Base-by-base conservation (phyloP, 225 moss, liverwort and hornwort species). In the Thuidium tamariscinum region DNA sequence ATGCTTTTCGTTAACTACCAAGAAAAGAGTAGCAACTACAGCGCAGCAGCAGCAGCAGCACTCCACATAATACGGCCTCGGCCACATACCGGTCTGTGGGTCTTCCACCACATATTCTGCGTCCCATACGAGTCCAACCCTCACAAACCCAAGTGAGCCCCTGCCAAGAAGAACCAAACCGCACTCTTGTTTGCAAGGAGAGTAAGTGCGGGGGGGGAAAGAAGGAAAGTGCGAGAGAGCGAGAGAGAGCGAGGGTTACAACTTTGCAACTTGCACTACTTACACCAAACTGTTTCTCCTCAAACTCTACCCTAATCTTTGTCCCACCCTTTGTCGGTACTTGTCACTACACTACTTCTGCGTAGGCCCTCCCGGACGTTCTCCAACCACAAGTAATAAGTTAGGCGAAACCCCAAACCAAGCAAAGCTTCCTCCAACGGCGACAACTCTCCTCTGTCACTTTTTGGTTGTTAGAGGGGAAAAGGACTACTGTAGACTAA, bases 71-170 rank as follows among this genome's bases (percentile, higher is more conserved):
- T 11, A 77, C 75, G 55, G 77, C 54, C 23, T 65, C 32, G 34
- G 26, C 66, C 75, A 88, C 88, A 63, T 84, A 86, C 85, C 82
- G 52, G 70, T 75, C 49, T 70, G 82, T 44, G 60, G 70, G 69
- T 63, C 85, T 62, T 82, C 89, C 83, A 83, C 86, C 83, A 83
- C 89, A 86, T 79, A 73, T 78, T 86, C 86, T 55, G 72, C 14
- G 62, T 71, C 82, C 82, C 85, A 88, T 88, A 7, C 88, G 72
- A 65, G 66, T 57, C 74, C 74, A 42, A 49, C 46, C 64, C 84
- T 75, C 22, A 10, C 14, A 46, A 59, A 62, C 57, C 10, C 67
- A n/a, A 83, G 25, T 12, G 34, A 57, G 41, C 9, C 23, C 72
- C 83, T 59, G n/a, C 72, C 44, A 61, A 83, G 60, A 46, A 73